These are phyloP conservation scores for Nicotiana noctiflora DNA, from an alignment of 257 asterid genomes.

Conservation along the genomic window DNA sequence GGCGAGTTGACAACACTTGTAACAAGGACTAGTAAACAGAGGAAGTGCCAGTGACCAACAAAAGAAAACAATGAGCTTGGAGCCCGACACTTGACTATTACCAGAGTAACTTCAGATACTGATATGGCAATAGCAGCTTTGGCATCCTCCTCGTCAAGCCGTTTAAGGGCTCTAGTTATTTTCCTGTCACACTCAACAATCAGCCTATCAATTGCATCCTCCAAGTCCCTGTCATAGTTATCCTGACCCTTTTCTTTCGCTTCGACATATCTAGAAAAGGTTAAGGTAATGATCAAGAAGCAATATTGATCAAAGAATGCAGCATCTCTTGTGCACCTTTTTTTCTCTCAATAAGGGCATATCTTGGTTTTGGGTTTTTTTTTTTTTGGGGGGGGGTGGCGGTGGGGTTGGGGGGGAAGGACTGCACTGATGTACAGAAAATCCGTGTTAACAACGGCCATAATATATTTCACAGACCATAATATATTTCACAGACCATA, in stretches of 20 bases:
- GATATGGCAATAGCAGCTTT: conserved; percentile 96
- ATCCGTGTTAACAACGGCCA: not conserved
- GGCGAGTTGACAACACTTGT: not conserved
- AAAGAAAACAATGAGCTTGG: not conserved
- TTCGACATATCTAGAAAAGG: conserved; percentile 65
- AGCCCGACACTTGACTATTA: conserved; percentile 5
- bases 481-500: too few relatives aligned
- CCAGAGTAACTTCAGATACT: conserved; percentile 89
- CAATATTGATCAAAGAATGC: conserved; percentile 2
- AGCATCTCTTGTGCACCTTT: not conserved
- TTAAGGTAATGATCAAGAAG: conserved; percentile 34
- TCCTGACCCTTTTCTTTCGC: conserved; percentile 72
- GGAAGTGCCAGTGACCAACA: conserved; percentile 5
- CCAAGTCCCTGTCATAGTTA: conserved; percentile 87
- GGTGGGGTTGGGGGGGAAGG: not conserved
- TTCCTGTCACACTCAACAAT: conserved; percentile 93
- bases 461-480: not conserved
- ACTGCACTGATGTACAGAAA: not conserved
- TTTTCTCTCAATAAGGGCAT: not conserved
- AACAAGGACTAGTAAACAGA: not conserved
- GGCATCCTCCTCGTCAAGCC: conserved; percentile 97
- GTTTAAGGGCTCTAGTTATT: conserved; percentile 78
- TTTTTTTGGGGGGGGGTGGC: not conserved
- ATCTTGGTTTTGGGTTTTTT: not conserved
- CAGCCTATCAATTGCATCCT: conserved; percentile 90